Base-by-base conservation (phyloP, 2,329 filamentous ascomycete genomes). In the Periconia macrospinosa region DNA sequence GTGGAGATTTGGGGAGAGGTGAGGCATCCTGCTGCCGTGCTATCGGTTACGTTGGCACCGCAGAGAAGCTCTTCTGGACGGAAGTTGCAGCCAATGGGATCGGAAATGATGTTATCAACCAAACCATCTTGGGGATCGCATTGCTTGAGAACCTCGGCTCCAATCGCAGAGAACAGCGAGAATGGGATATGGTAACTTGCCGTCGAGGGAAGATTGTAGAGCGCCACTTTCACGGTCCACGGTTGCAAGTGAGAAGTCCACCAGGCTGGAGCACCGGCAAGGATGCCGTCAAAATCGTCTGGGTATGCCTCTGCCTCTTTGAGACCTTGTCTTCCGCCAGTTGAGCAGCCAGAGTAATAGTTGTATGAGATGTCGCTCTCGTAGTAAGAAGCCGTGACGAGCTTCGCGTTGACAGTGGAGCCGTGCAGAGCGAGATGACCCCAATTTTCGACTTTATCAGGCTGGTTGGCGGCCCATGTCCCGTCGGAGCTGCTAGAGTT, bases 291-390 rank as follows among this genome's bases (percentile, higher is more conserved):
- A 52, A 86, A 85, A 55, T 85, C 82, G 0, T 79, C 72, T 0
- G 84, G 82, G 55, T 78, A 85, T 14, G 71, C 62, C 58, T 86
- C 78, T 0, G 81, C 78, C 7, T 79, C 77, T 49, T 81, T 81
- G 33, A 84, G 71, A 3, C 82, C 84, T 71, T 86, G 82, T 0
- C 84, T 75, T 1, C 85, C 84, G 7, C 85, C 85, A 0, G 82
- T 80, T 0, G 82, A 86, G 61, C 84, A 86, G 8, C 84, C 84
- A 2, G 80, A 62, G 55, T 80, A 86, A 67, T 86, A 86, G 7
- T 76, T 79, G 49, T 78, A 79, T 13, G 69, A 65, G 1, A 76
- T 73, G 0, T 68, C 61, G 9, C 63, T 72, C 2, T 70, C 67
- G 57, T 85, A 85, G 68, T 80, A 85, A 1, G 71, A 69, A 30